Conservation (phyloP, 257 asterid genomes). For the Henckelia pumila region DNA sequence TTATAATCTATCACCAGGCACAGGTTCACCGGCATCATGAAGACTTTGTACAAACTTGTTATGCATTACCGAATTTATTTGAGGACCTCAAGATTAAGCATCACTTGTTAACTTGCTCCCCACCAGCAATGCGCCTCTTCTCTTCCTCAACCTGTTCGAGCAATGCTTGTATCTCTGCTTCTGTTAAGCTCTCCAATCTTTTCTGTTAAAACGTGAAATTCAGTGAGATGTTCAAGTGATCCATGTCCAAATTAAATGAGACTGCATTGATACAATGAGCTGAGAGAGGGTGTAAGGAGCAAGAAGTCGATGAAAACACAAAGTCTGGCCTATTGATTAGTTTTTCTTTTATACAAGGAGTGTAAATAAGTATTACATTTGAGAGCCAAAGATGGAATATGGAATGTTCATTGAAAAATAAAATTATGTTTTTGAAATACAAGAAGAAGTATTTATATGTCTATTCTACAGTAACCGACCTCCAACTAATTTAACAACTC, state of each 20-base stretch:
- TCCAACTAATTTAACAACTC: no score
- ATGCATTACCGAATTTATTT: background rate
- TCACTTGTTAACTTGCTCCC: slow-evolving; percentile 44
- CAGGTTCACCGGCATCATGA: background rate
- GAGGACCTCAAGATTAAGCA: background rate
- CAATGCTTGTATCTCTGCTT: slow-evolving; percentile 74
- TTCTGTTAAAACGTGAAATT: slow-evolving; percentile 47
- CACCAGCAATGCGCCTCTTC: slow-evolving; percentile 53
- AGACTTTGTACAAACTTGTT: slow-evolving; percentile 21
- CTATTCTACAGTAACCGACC: no score
- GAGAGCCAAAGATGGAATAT: no score
- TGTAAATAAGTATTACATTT: no score
- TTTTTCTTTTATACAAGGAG: background rate
- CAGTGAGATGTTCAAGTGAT: background rate
- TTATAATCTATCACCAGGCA: background rate
- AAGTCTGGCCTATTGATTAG: background rate
- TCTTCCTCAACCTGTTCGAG: slow-evolving; percentile 94
- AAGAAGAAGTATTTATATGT: no score
- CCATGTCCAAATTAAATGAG: background rate
- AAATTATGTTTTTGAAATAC: no score
- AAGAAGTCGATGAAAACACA: background rate
- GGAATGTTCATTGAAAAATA: no score
- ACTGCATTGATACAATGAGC: background rate
- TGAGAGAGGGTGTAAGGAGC: background rate
- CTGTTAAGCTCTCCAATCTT: slow-evolving; percentile 88